Conservation (phyloP, 257 asterid genomes). For the Plantago ovata region DNA sequence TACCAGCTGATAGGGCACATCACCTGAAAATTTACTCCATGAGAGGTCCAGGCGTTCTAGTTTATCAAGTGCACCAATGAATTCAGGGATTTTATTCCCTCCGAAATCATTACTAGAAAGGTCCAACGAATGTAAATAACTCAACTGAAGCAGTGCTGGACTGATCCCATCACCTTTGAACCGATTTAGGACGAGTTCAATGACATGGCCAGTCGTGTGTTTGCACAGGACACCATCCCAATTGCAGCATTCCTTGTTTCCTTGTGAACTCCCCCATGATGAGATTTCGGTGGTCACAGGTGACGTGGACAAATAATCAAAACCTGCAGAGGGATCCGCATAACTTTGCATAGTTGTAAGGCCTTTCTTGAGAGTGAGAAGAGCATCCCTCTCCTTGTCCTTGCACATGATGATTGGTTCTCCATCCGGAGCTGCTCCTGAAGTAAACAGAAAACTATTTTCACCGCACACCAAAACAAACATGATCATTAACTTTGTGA, state of each 20-base stretch:
- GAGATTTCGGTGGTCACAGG: not conserved
- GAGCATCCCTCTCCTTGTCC: not conserved
- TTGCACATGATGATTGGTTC: too few species aligned
- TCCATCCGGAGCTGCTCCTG: too few species aligned
- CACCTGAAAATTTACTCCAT: not conserved
- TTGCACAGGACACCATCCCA: not conserved
- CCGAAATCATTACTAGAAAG: not conserved
- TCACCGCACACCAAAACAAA: too few species aligned
- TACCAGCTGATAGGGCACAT: not conserved
- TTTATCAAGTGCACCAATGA: not conserved
- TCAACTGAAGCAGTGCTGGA: not conserved
- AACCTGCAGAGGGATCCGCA: not conserved
- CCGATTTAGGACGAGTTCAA: not conserved
- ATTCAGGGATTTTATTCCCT: not conserved
- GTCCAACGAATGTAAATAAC: not conserved
- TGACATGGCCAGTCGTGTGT: not conserved
- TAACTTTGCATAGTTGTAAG: not conserved
- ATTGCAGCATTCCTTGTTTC: not conserved
- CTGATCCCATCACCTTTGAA: slow-evolving; percentile 2
- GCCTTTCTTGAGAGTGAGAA: slow-evolving; percentile 1
- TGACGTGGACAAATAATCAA: not conserved
- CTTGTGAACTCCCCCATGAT: not conserved
- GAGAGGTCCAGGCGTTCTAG: not conserved
- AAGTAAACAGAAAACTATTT: too few species aligned
- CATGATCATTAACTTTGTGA: too few species aligned